Evolutionary conservation across 1,139 yeast species (phyloP), one percentile per base, ranked within the genome.

Genomic region (Suhomyces anneliseae): DNA sequence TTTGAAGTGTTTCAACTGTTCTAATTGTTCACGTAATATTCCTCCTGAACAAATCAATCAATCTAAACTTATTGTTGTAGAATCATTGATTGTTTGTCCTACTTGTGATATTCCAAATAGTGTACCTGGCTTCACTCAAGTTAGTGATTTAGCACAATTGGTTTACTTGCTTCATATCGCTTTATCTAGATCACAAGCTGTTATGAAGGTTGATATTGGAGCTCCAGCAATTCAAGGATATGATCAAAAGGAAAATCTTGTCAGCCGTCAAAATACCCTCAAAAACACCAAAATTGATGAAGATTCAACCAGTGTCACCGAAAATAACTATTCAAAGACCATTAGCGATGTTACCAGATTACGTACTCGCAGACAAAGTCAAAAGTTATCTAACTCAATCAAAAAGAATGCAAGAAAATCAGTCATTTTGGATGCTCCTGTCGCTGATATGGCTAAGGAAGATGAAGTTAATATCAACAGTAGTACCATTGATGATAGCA

Each of bases 151-250:
- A 43, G 66, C 81, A 19, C 98, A 93, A 65, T 78, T 90, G 61
- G 74, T 85, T 27, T 90, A 83, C 61, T 69, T 93, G 43, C 71
- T 92, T 54, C 87, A 88, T 58, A 90, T 93, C 54, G 98, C 98
- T 0, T 73, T 90, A 42, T 81, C 86, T 7, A 76, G 97, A 49
- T 85, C 96, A 2, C 83, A 81, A 56, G 78, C 84, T 24, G 90
- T 87, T 0, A 82, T 89, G 79, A 59, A 52, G 48, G 65, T 53
- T 40, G 61, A 62, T 51, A 52, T 58, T 53, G 49, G 55, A 4
- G 27, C 33, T 7, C 31, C 38, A 7, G 9, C 15, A n/a, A 27
- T 14, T 27, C 2, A 6, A 7, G 33, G 5, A 15, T 44, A 42
- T 39, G 46, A 15, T 48, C 41, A 27, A 47, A 29, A 39, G 8